phyloP scores from a whole-genome alignment of 495 filamentous ascomycete genomes.

The Aspergillus kassunensis region DNA sequence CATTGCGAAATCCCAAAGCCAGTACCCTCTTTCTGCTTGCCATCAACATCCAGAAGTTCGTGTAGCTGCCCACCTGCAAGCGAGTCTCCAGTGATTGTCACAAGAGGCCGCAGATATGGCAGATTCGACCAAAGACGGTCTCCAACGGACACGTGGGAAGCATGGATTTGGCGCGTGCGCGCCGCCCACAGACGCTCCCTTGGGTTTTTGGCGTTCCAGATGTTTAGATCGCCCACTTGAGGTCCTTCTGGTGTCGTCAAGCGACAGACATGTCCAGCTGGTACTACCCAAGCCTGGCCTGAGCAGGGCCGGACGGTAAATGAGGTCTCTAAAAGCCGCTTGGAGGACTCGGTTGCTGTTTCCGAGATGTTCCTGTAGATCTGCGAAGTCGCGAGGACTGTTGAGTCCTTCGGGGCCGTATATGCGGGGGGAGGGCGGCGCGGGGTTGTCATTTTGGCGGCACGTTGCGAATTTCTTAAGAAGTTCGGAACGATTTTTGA shows the following conservation, averaged over 20 bases:
- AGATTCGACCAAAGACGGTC: conserved; percentile 75
- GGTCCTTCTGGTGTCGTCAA: conserved; percentile 71
- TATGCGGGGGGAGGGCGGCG: conserved; percentile 43
- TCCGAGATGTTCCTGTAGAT: conserved; percentile 39
- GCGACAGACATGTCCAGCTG: conserved; percentile 59
- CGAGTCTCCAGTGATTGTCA: conserved; percentile 66
- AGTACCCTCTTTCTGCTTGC: conserved; percentile 30
- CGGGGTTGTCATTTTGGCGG: conserved; percentile 25
- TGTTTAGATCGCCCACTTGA: conserved; percentile 78
- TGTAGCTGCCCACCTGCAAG: conserved; percentile 56
- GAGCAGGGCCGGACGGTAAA: conserved; percentile 49
- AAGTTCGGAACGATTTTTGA: neutral
- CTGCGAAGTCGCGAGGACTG: conserved; percentile 33
- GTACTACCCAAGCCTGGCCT: conserved; percentile 60
- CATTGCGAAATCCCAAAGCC: conserved; percentile 41
- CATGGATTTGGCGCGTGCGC: conserved; percentile 72
- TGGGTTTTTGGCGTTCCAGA: conserved; percentile 73
- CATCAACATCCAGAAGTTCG: conserved; percentile 35
- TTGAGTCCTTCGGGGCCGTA: conserved; percentile 33
- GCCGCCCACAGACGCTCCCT: conserved; percentile 77
- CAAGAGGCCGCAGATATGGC: conserved; percentile 70
- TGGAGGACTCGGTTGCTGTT: conserved; percentile 30
- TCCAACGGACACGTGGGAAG: conserved; percentile 62
- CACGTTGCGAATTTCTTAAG: neutral
- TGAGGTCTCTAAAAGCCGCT: conserved; percentile 29